These are phyloP conservation scores for Cryptococcus sp. DNA, from an alignment of 1,284 basidiomycete species.

Conservation along the genomic window DNA sequence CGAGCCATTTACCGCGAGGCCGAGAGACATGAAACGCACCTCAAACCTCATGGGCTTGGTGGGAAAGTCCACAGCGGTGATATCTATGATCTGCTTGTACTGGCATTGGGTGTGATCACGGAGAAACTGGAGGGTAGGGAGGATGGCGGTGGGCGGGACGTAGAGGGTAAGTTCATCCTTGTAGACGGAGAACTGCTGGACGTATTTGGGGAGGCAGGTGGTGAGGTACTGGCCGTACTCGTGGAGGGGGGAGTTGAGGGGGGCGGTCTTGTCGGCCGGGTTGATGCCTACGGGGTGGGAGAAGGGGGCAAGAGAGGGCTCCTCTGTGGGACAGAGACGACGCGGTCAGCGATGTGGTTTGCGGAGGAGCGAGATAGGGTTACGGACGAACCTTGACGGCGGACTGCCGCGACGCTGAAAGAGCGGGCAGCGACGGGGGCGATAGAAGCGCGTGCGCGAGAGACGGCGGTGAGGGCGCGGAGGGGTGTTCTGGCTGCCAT, in stretches of 20 bases:
- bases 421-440: constrained; percentile 21
- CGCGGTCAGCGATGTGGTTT: neutral
- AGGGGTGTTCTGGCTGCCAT: constrained; percentile 38
- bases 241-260: constrained; percentile 72
- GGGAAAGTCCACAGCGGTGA: constrained; percentile 93
- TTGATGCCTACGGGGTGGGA: constrained; percentile 81
- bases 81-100: constrained; percentile 89
- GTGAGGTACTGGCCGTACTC: constrained; percentile 85
- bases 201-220: constrained; percentile 87
- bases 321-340: constrained; percentile 4
- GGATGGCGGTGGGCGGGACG: constrained; percentile 72
- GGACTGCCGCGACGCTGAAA: constrained; percentile 26
- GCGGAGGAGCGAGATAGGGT: neutral
- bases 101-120: constrained; percentile 95
- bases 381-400: constrained; percentile 27
- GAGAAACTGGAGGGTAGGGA: constrained; percentile 87
- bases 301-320: constrained; percentile 67
- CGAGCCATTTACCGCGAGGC: no score
- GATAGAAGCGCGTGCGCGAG: constrained; percentile 14
- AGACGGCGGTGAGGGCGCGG: constrained; percentile 20
- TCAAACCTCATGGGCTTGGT: constrained; percentile 93
- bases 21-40: constrained; percentile 32
- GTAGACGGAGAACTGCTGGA: constrained; percentile 96
- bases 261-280: constrained; percentile 66
- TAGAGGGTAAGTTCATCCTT: constrained; percentile 90